Conservation (phyloP, 805 yeast genomes). For the Saturnispora hagleri region DNA sequence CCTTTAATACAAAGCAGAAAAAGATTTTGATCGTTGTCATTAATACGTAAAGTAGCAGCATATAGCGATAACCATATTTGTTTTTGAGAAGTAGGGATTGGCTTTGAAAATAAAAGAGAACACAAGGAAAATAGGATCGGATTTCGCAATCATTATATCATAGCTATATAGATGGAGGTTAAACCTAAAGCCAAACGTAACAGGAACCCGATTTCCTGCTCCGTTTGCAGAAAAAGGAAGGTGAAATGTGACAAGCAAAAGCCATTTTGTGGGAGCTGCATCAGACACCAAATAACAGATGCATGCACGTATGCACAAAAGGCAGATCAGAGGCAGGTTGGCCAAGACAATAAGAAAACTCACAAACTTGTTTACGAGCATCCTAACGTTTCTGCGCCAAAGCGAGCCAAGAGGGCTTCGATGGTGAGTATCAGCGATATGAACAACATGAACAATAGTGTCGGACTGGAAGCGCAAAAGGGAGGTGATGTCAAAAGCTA, state of each 20-base stretch:
- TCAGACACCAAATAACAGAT: slow-evolving; percentile 21
- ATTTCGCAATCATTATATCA: neutral
- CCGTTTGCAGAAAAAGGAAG: slow-evolving; percentile 38
- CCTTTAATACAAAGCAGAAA: neutral
- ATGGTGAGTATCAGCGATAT: no score
- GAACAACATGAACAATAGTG: neutral
- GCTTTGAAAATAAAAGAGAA: no score
- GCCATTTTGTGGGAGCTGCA: slow-evolving; percentile 29
- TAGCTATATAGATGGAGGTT: neutral
- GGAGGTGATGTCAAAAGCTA: neutral
- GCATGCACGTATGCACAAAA: slow-evolving; percentile 22
- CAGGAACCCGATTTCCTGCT: slow-evolving; percentile 38
- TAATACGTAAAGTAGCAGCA: no score
- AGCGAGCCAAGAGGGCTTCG: neutral
- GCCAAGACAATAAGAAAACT: neutral
- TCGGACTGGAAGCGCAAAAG: neutral
- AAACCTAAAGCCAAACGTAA: slow-evolving; percentile 26
- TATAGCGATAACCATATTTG: no score
- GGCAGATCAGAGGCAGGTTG: neutral
- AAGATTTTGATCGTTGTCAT: neutral
- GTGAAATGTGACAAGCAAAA: slow-evolving; percentile 33
- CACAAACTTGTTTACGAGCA: neutral
- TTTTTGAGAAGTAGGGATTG: no score
- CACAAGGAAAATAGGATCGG: neutral
- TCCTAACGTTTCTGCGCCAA: neutral